Percentiles rank a stretch among this genome's conserved stretches.
phyloP scores from a whole-genome alignment of 176 grass and related monocot species.

The Avena atlantica region DNA sequence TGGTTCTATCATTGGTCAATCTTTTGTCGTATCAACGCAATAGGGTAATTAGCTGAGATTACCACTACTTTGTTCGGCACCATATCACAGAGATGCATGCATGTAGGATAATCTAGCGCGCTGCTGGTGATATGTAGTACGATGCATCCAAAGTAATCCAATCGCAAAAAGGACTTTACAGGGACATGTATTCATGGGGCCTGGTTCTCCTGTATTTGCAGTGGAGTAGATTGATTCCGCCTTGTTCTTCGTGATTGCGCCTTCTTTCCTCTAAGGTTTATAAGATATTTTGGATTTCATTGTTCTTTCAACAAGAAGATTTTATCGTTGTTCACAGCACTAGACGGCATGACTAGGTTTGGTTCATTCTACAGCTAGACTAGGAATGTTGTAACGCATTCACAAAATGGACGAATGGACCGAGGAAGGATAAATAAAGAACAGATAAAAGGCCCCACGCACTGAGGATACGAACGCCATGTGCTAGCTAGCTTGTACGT shows the following conservation, averaged over 20 bases:
- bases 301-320: background rate
- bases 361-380: background rate
- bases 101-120: background rate
- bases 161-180: background rate
- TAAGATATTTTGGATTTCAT: background rate
- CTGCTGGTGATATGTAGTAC: background rate
- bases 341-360: background rate
- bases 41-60: conserved; percentile 3
- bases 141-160: conserved; percentile 23
- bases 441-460: background rate
- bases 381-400: background rate
- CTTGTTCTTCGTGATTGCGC: background rate
- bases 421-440: background rate
- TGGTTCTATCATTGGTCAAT: conserved; percentile 1
- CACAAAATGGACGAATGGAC: background rate
- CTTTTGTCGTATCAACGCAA: conserved; percentile 14
- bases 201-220: background rate
- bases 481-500: background rate
- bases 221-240: background rate
- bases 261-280: background rate
- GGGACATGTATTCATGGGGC: background rate
- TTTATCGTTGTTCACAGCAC: background rate
- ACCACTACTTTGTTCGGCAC: background rate
- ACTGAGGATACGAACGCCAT: background rate
- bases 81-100: background rate